Evolutionary conservation across 495 filamentous ascomycete genomes (phyloP).

Genomic region (Hypoxylon intermedium): DNA sequence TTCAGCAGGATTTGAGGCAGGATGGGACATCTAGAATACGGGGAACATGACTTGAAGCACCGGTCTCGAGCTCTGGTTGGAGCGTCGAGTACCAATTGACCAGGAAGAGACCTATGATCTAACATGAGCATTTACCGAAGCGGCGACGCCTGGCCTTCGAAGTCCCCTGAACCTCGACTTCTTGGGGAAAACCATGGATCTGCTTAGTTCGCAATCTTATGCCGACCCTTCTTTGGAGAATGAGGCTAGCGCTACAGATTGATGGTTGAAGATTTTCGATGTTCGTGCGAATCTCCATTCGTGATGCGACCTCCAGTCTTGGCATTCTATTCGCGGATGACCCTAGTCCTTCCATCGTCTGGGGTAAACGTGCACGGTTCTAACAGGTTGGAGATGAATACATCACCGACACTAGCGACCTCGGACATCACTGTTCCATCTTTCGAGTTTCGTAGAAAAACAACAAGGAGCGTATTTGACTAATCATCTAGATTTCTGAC

Average conservation of each 20-base stretch:
- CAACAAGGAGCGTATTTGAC: too few species aligned
- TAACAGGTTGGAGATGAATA: constrained; percentile 11
- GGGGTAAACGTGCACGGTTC: neutral
- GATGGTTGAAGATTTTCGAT: constrained; percentile 7
- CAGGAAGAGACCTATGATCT: constrained; percentile 15
- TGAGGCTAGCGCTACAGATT: neutral
- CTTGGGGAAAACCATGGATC: constrained; percentile 12
- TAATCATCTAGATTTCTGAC: too few species aligned
- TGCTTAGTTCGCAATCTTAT: constrained; percentile 19
- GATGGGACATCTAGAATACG: constrained; percentile 35
- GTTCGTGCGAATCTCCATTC: constrained; percentile 8
- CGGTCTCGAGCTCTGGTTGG: constrained; percentile 13
- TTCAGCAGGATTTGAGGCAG: constrained; percentile 38
- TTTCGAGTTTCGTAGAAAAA: constrained; percentile 9
- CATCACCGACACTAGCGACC: constrained; percentile 1
- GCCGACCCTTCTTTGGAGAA: constrained; percentile 17
- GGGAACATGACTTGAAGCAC: constrained; percentile 21
- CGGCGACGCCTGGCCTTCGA: constrained; percentile 7
- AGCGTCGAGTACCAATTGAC: neutral
- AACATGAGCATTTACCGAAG: constrained; percentile 25
- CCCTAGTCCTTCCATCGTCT: neutral
- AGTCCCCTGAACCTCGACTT: constrained; percentile 7
- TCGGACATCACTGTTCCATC: constrained; percentile 2
- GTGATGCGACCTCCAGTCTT: constrained; percentile 20
- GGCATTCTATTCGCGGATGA: constrained; percentile 24